Evolutionary conservation across 305 asterid species (phyloP), one percentile per base, ranked within the genome.

Genomic region (Fraxinus angustifolia): DNA sequence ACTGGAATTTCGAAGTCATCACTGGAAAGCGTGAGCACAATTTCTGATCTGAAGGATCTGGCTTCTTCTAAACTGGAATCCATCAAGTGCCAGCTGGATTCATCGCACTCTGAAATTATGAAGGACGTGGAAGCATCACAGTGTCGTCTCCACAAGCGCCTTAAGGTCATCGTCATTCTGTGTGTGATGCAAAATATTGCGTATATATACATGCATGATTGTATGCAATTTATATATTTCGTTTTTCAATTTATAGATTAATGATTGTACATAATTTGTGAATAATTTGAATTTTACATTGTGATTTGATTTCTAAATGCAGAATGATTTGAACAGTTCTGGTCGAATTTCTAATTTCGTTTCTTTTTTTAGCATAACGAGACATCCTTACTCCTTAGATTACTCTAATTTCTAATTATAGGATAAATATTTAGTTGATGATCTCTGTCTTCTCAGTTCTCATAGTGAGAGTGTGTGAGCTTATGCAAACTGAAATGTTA

Each of bases 61-160:
- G 93, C 94, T 4, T 79, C 94, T 70, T 86, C 94, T 79, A 79
- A 78, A 56, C 76, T 94, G 87, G 90, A 91, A 6, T 87, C 88
- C 53, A 48, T 95, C 75, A 92, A 94, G 87, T 85, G 87, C 30
- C 92, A 87, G 80, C 82, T 94, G 83, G 97, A 95, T 14, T 83
- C 89, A 19, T 91, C 98, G 68, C 95, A 95, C 71, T 75, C 90
- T 40, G 97, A 91, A 87, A 92, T 95, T 76, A 36, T 85, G 60
- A 93, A 92, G 95, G 98, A 95, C 17, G n/a, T 79, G 19, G 97
- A 93, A 77, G 91, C 97, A 79, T 91, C 95, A 56, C 86, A 90
- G 56, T 87, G 88, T 88, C 97, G 97, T 53, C 90, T 92, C 73
- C 92, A 88, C 82, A 94, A 94, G 81, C 96, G 97, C 23, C 84